Evolutionary conservation across 2,329 filamentous ascomycete genomes (phyloP), one percentile per base, ranked within the genome.

Genomic region (Hymenoscyphus fraxineus): DNA sequence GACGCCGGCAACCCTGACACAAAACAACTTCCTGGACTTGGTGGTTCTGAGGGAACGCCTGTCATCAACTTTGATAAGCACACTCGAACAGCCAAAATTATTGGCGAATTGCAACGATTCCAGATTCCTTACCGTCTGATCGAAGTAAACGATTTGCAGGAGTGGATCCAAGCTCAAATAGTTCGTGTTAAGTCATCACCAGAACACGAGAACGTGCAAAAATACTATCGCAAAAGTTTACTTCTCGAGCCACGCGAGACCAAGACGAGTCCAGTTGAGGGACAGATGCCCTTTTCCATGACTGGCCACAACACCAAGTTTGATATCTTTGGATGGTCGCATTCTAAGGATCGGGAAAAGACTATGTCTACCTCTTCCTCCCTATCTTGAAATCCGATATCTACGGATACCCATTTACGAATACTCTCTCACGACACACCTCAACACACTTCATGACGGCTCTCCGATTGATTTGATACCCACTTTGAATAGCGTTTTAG

Each of bases 61-160:
- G 91, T 98, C 39, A 92, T 99, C 82, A 99, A 99, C 78, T 98
- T 97, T 73, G 94, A 98, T 81, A 98, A 98, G 79, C 93, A 98
- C 76, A 90, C 88, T 72, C 92, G 93, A 71, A 98, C 93, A 2
- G 93, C 94, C 57, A 95, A 93, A 78, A 96, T 98, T 74, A 96
- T 99, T 72, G 91, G 92, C 68, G 94, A 98, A 72, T 85, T 99
- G 7, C 95, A 99, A 76, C 89, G 93, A 19, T 98, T 98, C 80
- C 95, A 99, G 78, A 91, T 97, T 22, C 92, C 93, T 0, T 98
- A 98, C 76, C 86, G 89, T 6, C 84, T 99, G 19, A 84, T 85
- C 1, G 90, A 95, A 73, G 82, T 98, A 3, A 87, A 91, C 0
- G 94, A 98, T 72, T 84, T 99, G 75, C 94, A 98, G 76, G 89